Evolutionary conservation across 768 basidiomycete species (phyloP).

Genomic region (Ramaria sp.): DNA sequence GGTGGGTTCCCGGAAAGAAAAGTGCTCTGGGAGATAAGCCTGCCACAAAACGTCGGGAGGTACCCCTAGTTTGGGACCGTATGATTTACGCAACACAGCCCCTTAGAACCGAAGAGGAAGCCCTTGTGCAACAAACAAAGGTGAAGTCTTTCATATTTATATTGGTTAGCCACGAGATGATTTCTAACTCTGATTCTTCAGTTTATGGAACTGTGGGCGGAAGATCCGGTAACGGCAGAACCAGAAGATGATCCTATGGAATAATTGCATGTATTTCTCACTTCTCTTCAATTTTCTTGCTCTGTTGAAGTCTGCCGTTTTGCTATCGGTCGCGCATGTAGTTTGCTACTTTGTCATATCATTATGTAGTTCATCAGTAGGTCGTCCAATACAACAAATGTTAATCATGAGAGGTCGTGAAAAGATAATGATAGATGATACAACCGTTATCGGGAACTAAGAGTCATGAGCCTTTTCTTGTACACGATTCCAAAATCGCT

Average conservation of each 20-base stretch:
- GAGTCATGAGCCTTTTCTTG: not conserved
- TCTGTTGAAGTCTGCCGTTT: not conserved
- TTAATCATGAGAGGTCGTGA: conserved; percentile 6
- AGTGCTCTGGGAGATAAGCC: conserved; percentile 80
- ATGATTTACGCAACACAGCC: conserved; percentile 55
- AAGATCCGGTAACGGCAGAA: conserved; percentile 65
- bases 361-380: not conserved
- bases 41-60: conserved; percentile 50
- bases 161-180: conserved; percentile 4
- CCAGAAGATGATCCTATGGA: conserved; percentile 17
- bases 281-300: not conserved
- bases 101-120: conserved; percentile 53
- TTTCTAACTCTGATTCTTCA: conserved; percentile 17
- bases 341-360: not conserved
- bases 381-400: not conserved
- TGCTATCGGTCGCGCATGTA: not conserved
- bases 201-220: conserved; percentile 76
- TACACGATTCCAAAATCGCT: conserved; percentile 5
- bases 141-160: conserved; percentile 32
- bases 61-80: conserved; percentile 61
- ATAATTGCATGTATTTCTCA: not conserved
- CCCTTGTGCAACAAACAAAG: conserved; percentile 45
- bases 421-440: not conserved
- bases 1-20: conserved; percentile 84
- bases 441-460: not conserved